These are phyloP conservation scores for Naganishia liquefaciens DNA, from an alignment of 1,284 basidiomycete genomes.

Conservation along the genomic window DNA sequence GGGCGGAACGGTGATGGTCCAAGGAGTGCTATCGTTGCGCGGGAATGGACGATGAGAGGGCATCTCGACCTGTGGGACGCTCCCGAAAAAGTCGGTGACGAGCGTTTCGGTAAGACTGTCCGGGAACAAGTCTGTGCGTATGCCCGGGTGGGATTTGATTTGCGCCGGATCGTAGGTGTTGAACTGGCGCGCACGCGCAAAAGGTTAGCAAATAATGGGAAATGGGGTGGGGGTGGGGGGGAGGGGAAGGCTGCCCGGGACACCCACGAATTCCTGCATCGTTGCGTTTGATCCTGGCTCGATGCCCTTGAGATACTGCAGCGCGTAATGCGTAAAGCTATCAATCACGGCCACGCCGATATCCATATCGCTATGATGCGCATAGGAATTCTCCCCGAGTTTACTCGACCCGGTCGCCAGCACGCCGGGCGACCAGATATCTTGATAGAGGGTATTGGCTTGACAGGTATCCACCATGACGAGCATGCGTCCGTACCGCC, in stretches of 20 bases:
- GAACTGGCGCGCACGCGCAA: slow-evolving; percentile 62
- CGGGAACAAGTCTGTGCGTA: slow-evolving; percentile 78
- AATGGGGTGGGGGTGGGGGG: no score
- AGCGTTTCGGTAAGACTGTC: slow-evolving; percentile 64
- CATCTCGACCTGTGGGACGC: slow-evolving; percentile 77
- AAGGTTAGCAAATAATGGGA: not conserved
- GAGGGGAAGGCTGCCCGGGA: slow-evolving; percentile 9
- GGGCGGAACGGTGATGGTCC: not conserved
- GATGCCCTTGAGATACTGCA: slow-evolving; percentile 87
- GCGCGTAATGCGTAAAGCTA: slow-evolving; percentile 86
- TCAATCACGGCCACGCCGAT: slow-evolving; percentile 96
- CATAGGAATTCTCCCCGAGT: slow-evolving; percentile 91
- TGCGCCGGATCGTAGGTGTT: slow-evolving; percentile 70
- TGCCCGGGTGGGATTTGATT: slow-evolving; percentile 82
- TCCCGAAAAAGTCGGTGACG: slow-evolving; percentile 95
- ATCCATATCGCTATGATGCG: slow-evolving; percentile 90
- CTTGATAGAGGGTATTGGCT: slow-evolving; percentile 92
- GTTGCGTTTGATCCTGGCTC: slow-evolving; percentile 83
- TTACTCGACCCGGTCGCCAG: slow-evolving; percentile 87
- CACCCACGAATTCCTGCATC: slow-evolving; percentile 77
- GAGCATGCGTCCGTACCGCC: slow-evolving; percentile 94
- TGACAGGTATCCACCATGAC: slow-evolving; percentile 99
- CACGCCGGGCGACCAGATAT: slow-evolving; percentile 94
- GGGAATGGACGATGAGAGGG: not conserved
- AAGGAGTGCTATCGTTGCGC: not conserved